phyloP scores from a whole-genome alignment of 192 early-diverging fungal genomes.

The Backusella macrospora region DNA sequence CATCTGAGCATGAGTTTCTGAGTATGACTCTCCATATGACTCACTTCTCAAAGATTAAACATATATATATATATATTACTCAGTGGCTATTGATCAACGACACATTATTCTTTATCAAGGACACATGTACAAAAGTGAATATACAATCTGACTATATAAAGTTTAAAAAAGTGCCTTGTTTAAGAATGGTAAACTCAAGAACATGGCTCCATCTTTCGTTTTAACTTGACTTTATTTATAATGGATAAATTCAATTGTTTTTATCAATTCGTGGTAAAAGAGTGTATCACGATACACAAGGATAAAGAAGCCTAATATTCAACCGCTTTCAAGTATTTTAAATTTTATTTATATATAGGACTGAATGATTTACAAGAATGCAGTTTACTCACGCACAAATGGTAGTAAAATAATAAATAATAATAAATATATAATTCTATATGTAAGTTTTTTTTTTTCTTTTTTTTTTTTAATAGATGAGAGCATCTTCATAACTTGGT shows the following conservation, averaged over 20 bases:
- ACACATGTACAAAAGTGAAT: neutral
- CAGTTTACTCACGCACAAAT: neutral
- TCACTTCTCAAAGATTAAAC: no score
- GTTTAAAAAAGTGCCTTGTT: neutral
- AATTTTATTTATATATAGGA: neutral
- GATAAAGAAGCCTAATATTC: neutral
- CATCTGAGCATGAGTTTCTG: no score
- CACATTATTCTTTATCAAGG: no score
- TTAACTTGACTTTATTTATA: neutral
- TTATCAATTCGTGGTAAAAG: conserved; percentile 1
- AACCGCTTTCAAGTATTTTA: neutral
- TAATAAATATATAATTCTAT: neutral
- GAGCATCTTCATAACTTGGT: neutral
- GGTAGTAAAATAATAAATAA: no score
- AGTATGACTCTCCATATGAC: no score
- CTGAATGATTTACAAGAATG: conserved; percentile 12
- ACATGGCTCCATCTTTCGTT: neutral
- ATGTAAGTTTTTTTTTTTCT: no score
- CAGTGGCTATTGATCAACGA: no score
- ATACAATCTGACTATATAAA: neutral
- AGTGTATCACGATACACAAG: neutral
- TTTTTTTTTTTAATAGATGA: neutral
- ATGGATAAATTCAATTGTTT: neutral
- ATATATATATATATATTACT: no score
- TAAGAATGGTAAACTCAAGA: neutral